A percentile compares a stretch with the other conserved stretches of the same genome.
These are phyloP conservation scores for Babjeviella inositovora DNA, from an alignment of 805 yeast genomes.

Conservation along the genomic window DNA sequence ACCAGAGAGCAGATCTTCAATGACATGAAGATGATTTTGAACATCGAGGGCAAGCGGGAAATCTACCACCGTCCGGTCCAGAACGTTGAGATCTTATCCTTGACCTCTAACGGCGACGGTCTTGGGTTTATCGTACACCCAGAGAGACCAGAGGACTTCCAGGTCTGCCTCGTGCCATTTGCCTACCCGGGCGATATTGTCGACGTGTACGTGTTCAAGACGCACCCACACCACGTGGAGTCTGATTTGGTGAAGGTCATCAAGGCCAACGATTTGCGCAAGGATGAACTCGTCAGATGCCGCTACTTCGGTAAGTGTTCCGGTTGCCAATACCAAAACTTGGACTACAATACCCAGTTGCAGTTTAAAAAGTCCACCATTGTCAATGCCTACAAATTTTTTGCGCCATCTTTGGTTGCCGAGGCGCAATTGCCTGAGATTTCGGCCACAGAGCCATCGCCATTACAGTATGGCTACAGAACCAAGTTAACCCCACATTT, in stretches of 20 bases:
- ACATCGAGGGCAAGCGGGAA: constrained; percentile 29
- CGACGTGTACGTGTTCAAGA: constrained; percentile 53
- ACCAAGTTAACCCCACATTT: constrained; percentile 96
- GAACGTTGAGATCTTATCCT: constrained; percentile 36
- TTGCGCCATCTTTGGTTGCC: constrained; percentile 40
- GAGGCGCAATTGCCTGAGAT: constrained; percentile 38
- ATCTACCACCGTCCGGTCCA: constrained; percentile 42
- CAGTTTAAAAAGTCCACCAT: constrained; percentile 60
- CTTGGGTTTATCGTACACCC: constrained; percentile 57
- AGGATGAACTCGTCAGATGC: constrained; percentile 43
- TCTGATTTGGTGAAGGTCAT: constrained; percentile 50
- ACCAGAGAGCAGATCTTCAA: constrained; percentile 33
- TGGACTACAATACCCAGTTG: constrained; percentile 61
- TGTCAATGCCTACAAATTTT: constrained; percentile 63
- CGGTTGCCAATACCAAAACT: constrained; percentile 86
- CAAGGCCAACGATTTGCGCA: constrained; percentile 13
- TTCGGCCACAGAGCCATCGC: constrained; percentile 56
- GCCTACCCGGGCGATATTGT: constrained; percentile 78
- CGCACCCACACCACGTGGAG: constrained; percentile 62
- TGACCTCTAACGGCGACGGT: constrained; percentile 82
- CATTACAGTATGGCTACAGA: constrained; percentile 61
- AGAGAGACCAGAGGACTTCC: constrained; percentile 18
- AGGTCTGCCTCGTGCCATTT: constrained; percentile 72
- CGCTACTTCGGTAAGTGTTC: constrained; percentile 85
- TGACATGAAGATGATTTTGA: constrained; percentile 50